Percentiles rank a stretch among this genome's conserved stretches.
These are phyloP conservation scores for Xylaria intraflava DNA, from an alignment of 495 filamentous ascomycete genomes.

Conservation along the genomic window DNA sequence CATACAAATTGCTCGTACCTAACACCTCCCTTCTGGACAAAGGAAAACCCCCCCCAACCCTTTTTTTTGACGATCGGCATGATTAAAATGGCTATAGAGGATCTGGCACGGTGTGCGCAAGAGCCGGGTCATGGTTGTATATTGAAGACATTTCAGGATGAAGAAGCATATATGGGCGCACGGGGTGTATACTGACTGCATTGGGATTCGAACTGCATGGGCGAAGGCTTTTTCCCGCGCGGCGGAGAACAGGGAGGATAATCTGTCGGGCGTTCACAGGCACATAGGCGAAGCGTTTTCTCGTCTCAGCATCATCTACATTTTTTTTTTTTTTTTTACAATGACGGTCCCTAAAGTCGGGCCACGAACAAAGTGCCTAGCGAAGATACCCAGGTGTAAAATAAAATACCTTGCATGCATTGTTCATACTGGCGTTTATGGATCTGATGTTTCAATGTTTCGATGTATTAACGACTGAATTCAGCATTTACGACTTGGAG, in stretches of 20 bases:
- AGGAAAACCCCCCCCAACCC: background rate
- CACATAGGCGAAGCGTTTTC: background rate
- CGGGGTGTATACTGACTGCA: conserved; percentile 2
- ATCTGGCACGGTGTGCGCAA: background rate
- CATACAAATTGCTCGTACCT: background rate
- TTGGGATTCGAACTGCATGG: background rate
- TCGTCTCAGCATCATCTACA: no score
- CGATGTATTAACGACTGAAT: background rate
- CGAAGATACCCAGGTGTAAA: conserved; percentile 11
- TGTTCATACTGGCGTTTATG: background rate
- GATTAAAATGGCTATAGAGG: conserved; percentile 12
- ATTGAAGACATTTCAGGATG: conserved; percentile 3
- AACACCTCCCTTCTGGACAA: background rate
- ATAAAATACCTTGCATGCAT: conserved; percentile 5
- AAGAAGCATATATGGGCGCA: conserved; percentile 10
- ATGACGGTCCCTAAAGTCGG: background rate
- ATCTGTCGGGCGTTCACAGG: background rate
- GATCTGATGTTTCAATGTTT: background rate
- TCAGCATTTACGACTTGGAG: no score
- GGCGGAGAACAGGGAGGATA: background rate
- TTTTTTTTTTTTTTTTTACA: conserved; percentile 1
- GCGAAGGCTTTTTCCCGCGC: background rate
- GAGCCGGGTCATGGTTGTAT: conserved; percentile 5
- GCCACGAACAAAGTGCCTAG: background rate
- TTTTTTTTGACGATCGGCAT: conserved; percentile 8